Evolutionary conservation across 1,284 basidiomycete genomes (phyloP).

Genomic region (Naganishia liquefaciens): DNA sequence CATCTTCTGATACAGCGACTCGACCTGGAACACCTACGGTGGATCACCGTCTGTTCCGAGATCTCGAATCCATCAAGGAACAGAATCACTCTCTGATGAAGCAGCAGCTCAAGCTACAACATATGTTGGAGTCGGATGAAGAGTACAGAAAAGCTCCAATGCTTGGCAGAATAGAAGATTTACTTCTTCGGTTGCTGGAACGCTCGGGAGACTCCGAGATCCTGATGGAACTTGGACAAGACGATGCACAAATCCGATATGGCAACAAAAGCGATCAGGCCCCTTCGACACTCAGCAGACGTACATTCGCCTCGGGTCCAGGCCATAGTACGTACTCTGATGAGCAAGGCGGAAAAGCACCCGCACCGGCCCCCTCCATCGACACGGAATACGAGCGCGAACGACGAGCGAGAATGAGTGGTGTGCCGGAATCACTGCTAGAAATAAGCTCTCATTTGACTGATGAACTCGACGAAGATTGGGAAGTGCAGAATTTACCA

Average conservation of each 20-base stretch:
- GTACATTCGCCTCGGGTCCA: neutral
- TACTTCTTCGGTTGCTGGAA: conserved; percentile 44
- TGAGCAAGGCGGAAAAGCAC: conserved; percentile 37
- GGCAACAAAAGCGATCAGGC: neutral
- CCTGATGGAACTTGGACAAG: conserved; percentile 7
- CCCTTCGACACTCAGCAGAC: neutral
- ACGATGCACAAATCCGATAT: neutral
- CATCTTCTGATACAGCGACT: conserved; percentile 31
- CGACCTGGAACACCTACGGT: conserved; percentile 12
- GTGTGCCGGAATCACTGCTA: conserved; percentile 23
- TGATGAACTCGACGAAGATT: conserved; percentile 36
- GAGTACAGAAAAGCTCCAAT: conserved; percentile 18
- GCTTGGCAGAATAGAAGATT: conserved; percentile 43
- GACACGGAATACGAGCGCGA: conserved; percentile 36
- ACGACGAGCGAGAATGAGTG: conserved; percentile 27
- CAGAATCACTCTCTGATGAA: conserved; percentile 27
- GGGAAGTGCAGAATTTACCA: conserved; percentile 45
- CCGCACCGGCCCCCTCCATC: conserved; percentile 45
- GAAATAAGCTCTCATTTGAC: conserved; percentile 20
- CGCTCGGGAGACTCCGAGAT: conserved; percentile 33
- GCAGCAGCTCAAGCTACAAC: conserved; percentile 23
- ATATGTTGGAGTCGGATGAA: conserved; percentile 14
- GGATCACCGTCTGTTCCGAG: conserved; percentile 7
- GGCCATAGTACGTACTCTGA: conserved; percentile 34
- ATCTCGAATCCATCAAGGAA: conserved; percentile 17